Percentiles rank a stretch among this genome's conserved stretches.
Evolutionary conservation across 1,284 basidiomycete species (phyloP).

Genomic region (Marasmius fiardii): DNA sequence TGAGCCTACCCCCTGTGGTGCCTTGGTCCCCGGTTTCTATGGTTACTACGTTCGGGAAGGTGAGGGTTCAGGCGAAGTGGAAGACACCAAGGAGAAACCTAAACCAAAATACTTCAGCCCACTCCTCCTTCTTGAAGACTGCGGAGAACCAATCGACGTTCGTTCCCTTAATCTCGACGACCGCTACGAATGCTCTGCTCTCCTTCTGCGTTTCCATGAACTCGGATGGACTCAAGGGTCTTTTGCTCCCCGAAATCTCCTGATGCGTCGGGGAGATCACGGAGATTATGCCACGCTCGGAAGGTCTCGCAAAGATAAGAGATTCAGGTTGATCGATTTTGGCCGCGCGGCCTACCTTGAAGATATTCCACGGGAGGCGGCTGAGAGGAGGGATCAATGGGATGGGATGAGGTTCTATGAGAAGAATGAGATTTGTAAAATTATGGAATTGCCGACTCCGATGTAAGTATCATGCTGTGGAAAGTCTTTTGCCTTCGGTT

Average conservation of each 20-base stretch:
- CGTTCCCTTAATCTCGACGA: constrained; percentile 30
- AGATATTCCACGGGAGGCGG: not conserved
- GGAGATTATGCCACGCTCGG: not conserved
- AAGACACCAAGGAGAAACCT: not conserved
- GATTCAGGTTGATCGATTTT: constrained; percentile 1
- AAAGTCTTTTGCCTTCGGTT: too few species aligned
- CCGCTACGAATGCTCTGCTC: constrained; percentile 35
- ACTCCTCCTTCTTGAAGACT: constrained; percentile 49
- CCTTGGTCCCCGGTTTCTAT: constrained; percentile 52
- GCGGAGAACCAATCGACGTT: constrained; percentile 34
- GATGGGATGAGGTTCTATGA: not conserved
- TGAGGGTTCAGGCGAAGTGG: constrained; percentile 9
- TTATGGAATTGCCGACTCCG: not conserved
- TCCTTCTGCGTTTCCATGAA: constrained; percentile 38
- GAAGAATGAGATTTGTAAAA: not conserved
- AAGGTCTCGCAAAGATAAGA: not conserved
- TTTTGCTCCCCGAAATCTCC: constrained; percentile 40
- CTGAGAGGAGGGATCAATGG: not conserved
- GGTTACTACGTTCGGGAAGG: constrained; percentile 42
- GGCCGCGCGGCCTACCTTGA: not conserved
- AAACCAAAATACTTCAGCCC: constrained; percentile 30
- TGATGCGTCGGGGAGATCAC: constrained; percentile 18
- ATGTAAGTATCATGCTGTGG: too few species aligned
- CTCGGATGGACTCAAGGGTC: constrained; percentile 40
- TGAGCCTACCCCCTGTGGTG: constrained; percentile 40